Percentiles rank a stretch among this genome's conserved stretches.
These are phyloP conservation scores for Mycena floridula DNA, from an alignment of 768 basidiomycete genomes.

Conservation along the genomic window DNA sequence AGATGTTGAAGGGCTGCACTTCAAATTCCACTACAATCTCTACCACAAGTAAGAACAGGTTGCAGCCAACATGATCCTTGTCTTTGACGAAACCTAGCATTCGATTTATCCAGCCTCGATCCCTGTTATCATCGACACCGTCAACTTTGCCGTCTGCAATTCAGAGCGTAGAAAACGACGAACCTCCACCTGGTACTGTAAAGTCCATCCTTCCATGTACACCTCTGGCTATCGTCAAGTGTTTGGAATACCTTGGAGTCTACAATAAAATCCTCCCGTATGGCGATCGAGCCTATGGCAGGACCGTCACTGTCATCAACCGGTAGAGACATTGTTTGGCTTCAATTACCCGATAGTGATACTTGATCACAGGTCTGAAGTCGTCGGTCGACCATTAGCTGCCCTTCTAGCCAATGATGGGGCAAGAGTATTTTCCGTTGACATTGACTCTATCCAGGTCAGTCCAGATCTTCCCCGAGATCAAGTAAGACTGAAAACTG, in stretches of 20 bases:
- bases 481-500: background rate
- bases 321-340: slow-evolving; percentile 43
- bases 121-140: slow-evolving; percentile 48
- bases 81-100: slow-evolving; percentile 38
- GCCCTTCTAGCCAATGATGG: slow-evolving; percentile 96
- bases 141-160: slow-evolving; percentile 25
- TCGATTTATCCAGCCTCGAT: slow-evolving; percentile 81
- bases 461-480: slow-evolving; percentile 1
- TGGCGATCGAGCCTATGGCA: slow-evolving; percentile 92
- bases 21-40: slow-evolving; percentile 91
- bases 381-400: slow-evolving; percentile 94
- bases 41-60: slow-evolving; percentile 76
- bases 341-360: slow-evolving; percentile 1
- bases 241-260: slow-evolving; percentile 83
- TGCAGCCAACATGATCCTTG: background rate
- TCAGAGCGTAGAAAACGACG: slow-evolving; percentile 36
- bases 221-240: slow-evolving; percentile 94
- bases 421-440: slow-evolving; percentile 90
- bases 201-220: slow-evolving; percentile 98
- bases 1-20: slow-evolving; percentile 96
- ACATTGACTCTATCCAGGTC: slow-evolving; percentile 91
- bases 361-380: slow-evolving; percentile 67
- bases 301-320: slow-evolving; percentile 91
- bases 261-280: slow-evolving; percentile 92
- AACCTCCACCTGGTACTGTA: slow-evolving; percentile 77